Conservation (phyloP, 116 monocot species). For the Trichopus zeylanicus region DNA sequence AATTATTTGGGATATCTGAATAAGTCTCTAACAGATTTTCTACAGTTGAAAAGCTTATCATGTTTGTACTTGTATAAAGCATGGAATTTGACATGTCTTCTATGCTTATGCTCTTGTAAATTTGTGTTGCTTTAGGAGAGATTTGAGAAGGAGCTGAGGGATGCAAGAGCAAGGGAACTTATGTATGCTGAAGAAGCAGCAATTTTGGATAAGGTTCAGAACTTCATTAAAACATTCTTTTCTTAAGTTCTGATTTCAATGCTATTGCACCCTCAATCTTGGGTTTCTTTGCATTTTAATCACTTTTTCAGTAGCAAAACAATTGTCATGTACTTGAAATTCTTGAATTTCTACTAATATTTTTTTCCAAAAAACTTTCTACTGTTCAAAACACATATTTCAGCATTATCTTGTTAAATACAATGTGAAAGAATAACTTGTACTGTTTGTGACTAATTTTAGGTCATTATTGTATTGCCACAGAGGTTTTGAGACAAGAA, state of each 20-base stretch:
- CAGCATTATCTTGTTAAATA: no score
- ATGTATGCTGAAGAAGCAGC: conserved; percentile 95
- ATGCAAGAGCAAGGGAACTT: conserved; percentile 71
- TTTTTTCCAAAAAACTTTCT: no score
- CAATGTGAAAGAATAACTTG: no score
- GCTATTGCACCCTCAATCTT: neutral
- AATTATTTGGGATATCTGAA: no score
- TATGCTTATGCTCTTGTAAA: conserved; percentile 7
- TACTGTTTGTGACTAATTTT: no score
- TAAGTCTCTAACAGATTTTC: no score
- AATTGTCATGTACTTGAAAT: neutral
- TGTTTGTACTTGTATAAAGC: neutral
- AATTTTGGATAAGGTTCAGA: conserved; percentile 76
- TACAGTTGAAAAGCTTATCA: neutral
- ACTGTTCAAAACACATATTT: no score
- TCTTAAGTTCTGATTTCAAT: neutral
- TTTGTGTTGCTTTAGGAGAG: conserved; percentile 46
- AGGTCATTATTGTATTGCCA: no score
- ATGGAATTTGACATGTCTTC: neutral
- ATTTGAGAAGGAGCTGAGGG: conserved; percentile 88
- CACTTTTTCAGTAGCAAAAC: neutral
- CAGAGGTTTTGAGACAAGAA: neutral
- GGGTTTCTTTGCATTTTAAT: neutral
- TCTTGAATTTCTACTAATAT: neutral
- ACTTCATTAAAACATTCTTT: neutral